These are phyloP conservation scores for Malassezia yamatoensis DNA, from an alignment of 1,284 basidiomycete species.

Conservation along the genomic window DNA sequence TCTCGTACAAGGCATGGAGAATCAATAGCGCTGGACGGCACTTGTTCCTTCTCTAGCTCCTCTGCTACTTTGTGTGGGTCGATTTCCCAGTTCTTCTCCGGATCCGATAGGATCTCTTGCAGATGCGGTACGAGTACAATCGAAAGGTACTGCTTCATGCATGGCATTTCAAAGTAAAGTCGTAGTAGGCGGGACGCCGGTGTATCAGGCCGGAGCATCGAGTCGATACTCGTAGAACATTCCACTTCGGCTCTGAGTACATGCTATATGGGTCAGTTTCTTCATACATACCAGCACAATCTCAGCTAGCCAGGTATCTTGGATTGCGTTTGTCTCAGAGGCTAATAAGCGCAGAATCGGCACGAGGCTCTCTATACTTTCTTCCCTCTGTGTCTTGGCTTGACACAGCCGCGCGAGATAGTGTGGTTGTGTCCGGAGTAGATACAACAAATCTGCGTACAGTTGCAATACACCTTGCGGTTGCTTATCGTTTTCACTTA, in stretches of 20 bases:
- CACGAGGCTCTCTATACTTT: too few relatives aligned
- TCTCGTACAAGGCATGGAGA: constrained; percentile 83
- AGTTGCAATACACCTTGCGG: constrained; percentile 20
- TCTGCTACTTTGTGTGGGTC: constrained; percentile 80
- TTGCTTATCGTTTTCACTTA: too few relatives aligned
- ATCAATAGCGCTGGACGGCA: constrained; percentile 80
- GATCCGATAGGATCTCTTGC: constrained; percentile 94
- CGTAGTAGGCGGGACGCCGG: constrained; percentile 99
- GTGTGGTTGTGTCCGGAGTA: constrained; percentile 90
- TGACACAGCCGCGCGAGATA: constrained; percentile 93
- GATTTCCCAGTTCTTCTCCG: constrained; percentile 94
- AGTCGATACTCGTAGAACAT: too few relatives aligned
- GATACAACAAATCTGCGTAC: constrained; percentile 96
- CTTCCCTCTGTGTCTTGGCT: too few relatives aligned
- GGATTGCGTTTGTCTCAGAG: too few relatives aligned
- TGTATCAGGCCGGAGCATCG: constrained; percentile 90
- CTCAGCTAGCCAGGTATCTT: too few relatives aligned
- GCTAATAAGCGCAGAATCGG: too few relatives aligned
- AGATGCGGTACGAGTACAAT: constrained; percentile 90
- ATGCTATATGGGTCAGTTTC: constrained; percentile 54
- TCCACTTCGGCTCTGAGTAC: constrained; percentile 59
- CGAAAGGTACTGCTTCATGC: constrained; percentile 94
- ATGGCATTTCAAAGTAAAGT: constrained; percentile 92
- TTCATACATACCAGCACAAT: too few relatives aligned
- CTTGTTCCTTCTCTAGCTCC: constrained; percentile 10